These are phyloP conservation scores for Puccinia novopanici DNA, from an alignment of 1,284 basidiomycete species.

Conservation along the genomic window DNA sequence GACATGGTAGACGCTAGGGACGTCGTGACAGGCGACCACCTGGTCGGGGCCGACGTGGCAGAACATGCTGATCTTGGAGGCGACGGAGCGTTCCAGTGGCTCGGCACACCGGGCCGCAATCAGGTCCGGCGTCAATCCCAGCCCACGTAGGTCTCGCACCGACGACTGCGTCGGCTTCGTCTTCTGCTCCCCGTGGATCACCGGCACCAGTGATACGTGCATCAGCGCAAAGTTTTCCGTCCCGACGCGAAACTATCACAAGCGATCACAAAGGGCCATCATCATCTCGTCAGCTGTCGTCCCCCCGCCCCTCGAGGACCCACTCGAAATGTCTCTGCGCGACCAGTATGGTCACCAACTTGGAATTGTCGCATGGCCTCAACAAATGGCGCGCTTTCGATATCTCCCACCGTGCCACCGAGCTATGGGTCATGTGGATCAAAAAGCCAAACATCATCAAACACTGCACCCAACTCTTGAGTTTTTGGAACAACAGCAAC, in stretches of 20 bases:
- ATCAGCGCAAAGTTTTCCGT: slow-evolving; percentile 96
- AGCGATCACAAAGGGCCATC: neutral
- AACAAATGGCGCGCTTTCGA: slow-evolving; percentile 94
- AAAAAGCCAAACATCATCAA: too few species aligned
- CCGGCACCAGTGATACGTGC: slow-evolving; percentile 95
- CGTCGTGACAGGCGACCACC: slow-evolving; percentile 94
- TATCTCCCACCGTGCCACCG: slow-evolving; percentile 93
- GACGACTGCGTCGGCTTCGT: slow-evolving; percentile 99
- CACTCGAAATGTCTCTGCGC: too few species aligned
- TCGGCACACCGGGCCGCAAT: slow-evolving; percentile 81
- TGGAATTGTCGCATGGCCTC: slow-evolving; percentile 97
- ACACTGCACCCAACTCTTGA: too few species aligned
- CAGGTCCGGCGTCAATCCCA: slow-evolving; percentile 92
- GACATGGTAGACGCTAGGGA: slow-evolving; percentile 95
- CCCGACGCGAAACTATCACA: slow-evolving; percentile 85
- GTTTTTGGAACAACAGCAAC: neutral
- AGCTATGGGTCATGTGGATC: slow-evolving; percentile 65
- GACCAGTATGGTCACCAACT: too few species aligned
- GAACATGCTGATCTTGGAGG: slow-evolving; percentile 98
- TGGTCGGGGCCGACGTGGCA: slow-evolving; percentile 93
- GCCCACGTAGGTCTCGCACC: slow-evolving; percentile 86
- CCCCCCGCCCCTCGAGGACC: too few species aligned
- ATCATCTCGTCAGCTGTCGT: neutral
- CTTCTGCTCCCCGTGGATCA: slow-evolving; percentile 98
- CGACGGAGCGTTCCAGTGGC: slow-evolving; percentile 77